A percentile compares a stretch with the other conserved stretches of the same genome.
Evolutionary conservation across 257 asterid genomes (phyloP).

Genomic region (Fraxinus americana): DNA sequence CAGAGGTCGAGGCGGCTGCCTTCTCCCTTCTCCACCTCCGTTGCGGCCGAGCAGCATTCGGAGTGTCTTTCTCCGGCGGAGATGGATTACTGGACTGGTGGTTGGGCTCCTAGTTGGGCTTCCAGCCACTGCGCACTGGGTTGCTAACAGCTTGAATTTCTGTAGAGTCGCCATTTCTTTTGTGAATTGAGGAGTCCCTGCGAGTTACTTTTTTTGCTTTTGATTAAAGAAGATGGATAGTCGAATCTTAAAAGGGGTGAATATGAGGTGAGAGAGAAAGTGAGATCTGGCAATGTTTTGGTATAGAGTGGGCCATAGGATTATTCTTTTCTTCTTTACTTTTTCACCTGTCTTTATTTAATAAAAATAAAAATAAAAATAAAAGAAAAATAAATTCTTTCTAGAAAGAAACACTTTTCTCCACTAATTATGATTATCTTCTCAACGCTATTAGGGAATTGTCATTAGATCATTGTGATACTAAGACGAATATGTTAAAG

Average conservation of each 20-base stretch:
- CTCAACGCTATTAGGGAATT: too few relatives aligned
- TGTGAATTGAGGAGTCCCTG: not conserved
- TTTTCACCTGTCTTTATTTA: not conserved
- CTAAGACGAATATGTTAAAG: too few relatives aligned
- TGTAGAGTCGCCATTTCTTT: conserved; percentile 67
- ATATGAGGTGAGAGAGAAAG: conserved; percentile 9
- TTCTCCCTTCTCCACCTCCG: conserved; percentile 17
- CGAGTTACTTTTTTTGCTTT: not conserved
- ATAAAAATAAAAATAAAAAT: too few relatives aligned
- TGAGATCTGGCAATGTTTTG: conserved; percentile 46
- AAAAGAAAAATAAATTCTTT: too few relatives aligned
- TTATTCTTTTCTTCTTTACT: conserved; percentile 6
- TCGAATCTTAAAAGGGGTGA: not conserved
- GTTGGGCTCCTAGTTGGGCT: conserved; percentile 85
- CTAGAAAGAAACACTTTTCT: too few relatives aligned
- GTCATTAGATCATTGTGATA: too few relatives aligned
- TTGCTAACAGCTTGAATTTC: conserved; percentile 79
- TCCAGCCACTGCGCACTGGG: conserved; percentile 79
- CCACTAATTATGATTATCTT: too few relatives aligned
- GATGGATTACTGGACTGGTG: conserved; percentile 80
- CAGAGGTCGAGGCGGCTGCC: conserved; percentile 16
- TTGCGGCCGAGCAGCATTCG: conserved; percentile 75
- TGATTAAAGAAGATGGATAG: not conserved
- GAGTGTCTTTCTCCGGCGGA: conserved; percentile 83
- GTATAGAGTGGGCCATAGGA: conserved; percentile 30